These are phyloP conservation scores for Pyrenochaeta sp. DNA, from an alignment of 2,329 filamentous ascomycete genomes.

Conservation along the genomic window DNA sequence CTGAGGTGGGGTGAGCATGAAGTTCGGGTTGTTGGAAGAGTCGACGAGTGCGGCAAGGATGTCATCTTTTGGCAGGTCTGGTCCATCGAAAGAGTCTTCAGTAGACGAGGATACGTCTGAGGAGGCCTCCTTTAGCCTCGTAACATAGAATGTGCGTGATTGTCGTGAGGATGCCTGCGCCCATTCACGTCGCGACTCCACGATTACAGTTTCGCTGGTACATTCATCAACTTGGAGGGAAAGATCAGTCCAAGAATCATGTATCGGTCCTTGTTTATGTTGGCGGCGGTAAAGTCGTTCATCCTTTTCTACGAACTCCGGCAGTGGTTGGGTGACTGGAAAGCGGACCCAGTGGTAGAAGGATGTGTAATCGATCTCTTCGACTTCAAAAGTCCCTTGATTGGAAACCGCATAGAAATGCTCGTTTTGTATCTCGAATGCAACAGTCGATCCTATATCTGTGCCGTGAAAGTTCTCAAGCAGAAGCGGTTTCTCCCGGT, in stretches of 20 bases:
- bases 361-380: constrained; percentile 72
- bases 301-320: constrained; percentile 54
- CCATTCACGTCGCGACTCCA: constrained; percentile 77
- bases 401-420: constrained; percentile 77
- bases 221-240: constrained; percentile 68
- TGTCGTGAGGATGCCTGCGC: constrained; percentile 62
- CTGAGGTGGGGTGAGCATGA: constrained; percentile 47
- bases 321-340: constrained; percentile 59
- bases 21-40: constrained; percentile 49
- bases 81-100: constrained; percentile 6
- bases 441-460: constrained; percentile 73
- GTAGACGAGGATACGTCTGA: neutral
- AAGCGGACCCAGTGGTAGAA: constrained; percentile 75
- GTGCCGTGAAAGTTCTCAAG: constrained; percentile 68
- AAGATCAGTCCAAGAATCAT: constrained; percentile 77
- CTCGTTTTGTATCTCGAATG: constrained; percentile 73
- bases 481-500: constrained; percentile 55
- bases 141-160: constrained; percentile 72
- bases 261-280: constrained; percentile 74
- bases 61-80: constrained; percentile 40
- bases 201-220: constrained; percentile 66
- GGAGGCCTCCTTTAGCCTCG: constrained; percentile 57
- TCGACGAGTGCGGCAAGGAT: constrained; percentile 33
- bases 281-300: constrained; percentile 69
- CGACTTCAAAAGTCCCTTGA: constrained; percentile 67